These are phyloP conservation scores for Candida labiduridarum DNA, from an alignment of 1,139 yeast species.

Conservation along the genomic window DNA sequence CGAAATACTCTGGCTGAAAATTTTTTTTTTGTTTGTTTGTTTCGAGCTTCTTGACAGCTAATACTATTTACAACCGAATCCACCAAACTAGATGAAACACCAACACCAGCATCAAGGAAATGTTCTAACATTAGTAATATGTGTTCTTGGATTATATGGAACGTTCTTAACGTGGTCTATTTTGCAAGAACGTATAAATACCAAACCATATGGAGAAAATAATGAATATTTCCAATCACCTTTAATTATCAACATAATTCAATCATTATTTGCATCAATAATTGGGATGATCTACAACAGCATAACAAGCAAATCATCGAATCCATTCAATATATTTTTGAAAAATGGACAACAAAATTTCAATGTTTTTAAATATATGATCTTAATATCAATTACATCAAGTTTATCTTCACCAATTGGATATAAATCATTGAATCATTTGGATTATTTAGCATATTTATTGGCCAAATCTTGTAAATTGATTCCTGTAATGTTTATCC, in stretches of 20 bases:
- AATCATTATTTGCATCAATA: conserved; percentile 69
- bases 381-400: conserved; percentile 74
- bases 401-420: conserved; percentile 83
- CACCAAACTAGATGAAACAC: background rate
- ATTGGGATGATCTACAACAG: conserved; percentile 66
- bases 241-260: conserved; percentile 70
- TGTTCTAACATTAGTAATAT: conserved; percentile 43
- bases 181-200: conserved; percentile 83
- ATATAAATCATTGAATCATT: conserved; percentile 72
- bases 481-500: conserved; percentile 89
- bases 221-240: conserved; percentile 66
- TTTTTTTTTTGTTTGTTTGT: background rate
- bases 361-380: conserved; percentile 43
- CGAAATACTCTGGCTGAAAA: background rate
- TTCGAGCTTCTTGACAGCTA: background rate
- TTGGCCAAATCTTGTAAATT: conserved; percentile 92
- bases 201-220: conserved; percentile 67
- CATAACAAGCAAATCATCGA: conserved; percentile 28
- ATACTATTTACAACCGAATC: background rate
- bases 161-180: conserved; percentile 91
- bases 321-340: conserved; percentile 35
- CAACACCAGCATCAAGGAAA: conserved; percentile 9
- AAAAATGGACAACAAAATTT: conserved; percentile 24
- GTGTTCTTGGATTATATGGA: conserved; percentile 76
- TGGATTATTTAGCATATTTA: conserved; percentile 81